phyloP scores from a whole-genome alignment of 2,329 filamentous ascomycete genomes.

The Neonectria faginata region DNA sequence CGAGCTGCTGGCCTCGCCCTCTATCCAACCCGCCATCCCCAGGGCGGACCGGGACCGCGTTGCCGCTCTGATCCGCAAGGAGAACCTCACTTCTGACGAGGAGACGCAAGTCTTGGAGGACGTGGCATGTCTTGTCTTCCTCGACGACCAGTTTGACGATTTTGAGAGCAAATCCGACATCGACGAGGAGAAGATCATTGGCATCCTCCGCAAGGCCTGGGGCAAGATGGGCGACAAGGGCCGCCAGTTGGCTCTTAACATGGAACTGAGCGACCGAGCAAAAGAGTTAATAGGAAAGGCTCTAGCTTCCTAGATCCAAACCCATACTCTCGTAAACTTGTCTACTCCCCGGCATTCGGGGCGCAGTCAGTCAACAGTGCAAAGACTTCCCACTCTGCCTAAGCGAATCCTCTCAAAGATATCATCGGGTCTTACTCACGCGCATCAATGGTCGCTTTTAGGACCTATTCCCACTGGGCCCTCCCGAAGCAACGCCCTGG shows the following conservation, averaged over 20 bases:
- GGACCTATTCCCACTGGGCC: not conserved
- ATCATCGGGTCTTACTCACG: not conserved
- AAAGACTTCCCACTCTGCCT: not conserved
- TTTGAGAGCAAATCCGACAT: conserved; percentile 75
- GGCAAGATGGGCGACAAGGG: conserved; percentile 77
- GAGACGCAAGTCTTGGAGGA: conserved; percentile 85
- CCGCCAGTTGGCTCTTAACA: conserved; percentile 71
- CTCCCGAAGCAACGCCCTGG: not conserved
- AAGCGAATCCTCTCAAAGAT: not conserved
- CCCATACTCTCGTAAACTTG: not conserved
- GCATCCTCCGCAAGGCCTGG: conserved; percentile 80
- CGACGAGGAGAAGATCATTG: conserved; percentile 82
- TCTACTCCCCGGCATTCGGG: not conserved
- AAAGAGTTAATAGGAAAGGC: conserved; percentile 73
- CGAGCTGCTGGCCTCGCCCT: conserved; percentile 60
- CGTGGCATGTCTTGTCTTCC: conserved; percentile 86
- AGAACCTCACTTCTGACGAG: conserved; percentile 69
- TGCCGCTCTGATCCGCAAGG: conserved; percentile 81
- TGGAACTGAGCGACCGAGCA: conserved; percentile 73
- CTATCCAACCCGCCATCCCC: conserved; percentile 53
- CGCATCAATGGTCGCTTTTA: not conserved
- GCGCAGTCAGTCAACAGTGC: not conserved
- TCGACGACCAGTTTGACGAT: conserved; percentile 86
- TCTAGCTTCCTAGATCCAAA: conserved; percentile 51
- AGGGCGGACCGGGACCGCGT: conserved; percentile 70